Evolutionary conservation across 1,284 basidiomycete species (phyloP), one percentile per base, ranked within the genome.

Genomic region (Stygiomarasmius scandens): DNA sequence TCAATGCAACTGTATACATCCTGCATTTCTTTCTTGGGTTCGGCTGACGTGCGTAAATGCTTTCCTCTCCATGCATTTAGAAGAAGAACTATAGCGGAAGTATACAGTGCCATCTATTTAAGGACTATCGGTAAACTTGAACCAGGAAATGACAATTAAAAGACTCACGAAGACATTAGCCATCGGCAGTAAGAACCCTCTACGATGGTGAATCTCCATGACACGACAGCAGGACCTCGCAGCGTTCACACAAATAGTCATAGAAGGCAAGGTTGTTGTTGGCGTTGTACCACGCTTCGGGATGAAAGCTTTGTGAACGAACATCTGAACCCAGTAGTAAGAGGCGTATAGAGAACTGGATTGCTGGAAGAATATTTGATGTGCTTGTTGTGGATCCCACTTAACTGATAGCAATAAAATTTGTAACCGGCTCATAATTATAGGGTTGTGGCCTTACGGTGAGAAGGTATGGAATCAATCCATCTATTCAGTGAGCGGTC

Each of bases 291-390:
- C 52, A 10, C 47, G 46, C 6, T n/a, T 67, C 59, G 53, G 53
- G 50, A 60, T 61, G 22, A 45, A 54, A 0, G 52, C 45, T 49
- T 36, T 52, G 20, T 56, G 46, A 22, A 49, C 16, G 12, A 19
- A 23, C 60, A 90, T 89, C 61, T 84, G 82, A 5, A 81, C 67
- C 51, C 83, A 78, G 66, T 89, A 87, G 69, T 83, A 90, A 29
- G 79, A 74, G 1, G 78, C 67, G 64, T 88, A 82, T 2, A 91
- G 76, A 9, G 73, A 66, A 0, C 81, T 81, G 1, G 86, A 85
- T 70, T 90, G 88, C 49, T 80, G 74, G 65, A 89, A 86, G 62
- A 84, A 82, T 1, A 71, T 62, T 3, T 54, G 27, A 59, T 87
- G 61, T 41, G 77, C 67, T 19, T 77, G 75, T 10, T 79, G 71